Evolutionary conservation across 2,329 filamentous ascomycete species (phyloP), one percentile per base, ranked within the genome.

Genomic region (Aureobasidium leucospermi): DNA sequence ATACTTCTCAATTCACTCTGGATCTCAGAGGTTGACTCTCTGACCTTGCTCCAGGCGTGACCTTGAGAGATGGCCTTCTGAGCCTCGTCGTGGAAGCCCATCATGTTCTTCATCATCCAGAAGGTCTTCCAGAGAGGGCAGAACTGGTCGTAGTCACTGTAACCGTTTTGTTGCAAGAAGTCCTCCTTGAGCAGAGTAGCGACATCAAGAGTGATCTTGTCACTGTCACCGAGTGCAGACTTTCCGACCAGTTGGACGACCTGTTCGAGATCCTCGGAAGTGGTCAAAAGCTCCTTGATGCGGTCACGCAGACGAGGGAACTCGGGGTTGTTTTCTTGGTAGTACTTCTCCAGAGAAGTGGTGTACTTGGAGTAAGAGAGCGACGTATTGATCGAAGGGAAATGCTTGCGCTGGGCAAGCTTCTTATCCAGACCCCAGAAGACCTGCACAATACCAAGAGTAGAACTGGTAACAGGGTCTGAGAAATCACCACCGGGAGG

Each of bases 371-470:
- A 93, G 85, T 99, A 99, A 65, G 90, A 96, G 66, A 90, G 79
- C 19, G 85, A 85, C 8, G 94, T 97, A 81, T 99, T 99, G 80
- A 99, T 92, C 34, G 92, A 96, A 6, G 94, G 94, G 82, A 99
- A 99, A 77, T 99, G 94, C 80, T 99, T 99, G 69, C 94, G 87
- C 79, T 97, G 94, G 23, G 94, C 94, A 62, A 99, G 87, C 81
- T 97, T 97, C 87, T 99, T 97, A 82, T 99, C 94, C 53, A 97
- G 84, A 82, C 94, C 94, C 94, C 94, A 99, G 81, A 99, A 99
- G 67, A 99, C 94, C 75, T 99, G 94, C 70, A 99, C 94, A 71
- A 99, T 99, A 84, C 89, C 85, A 49, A 99, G 86, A 19, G 94
- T 99, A 65, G 89, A 88, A 62, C 85, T 90, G 13, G 94, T 99